Percentiles rank a stretch among this genome's conserved stretches.
These are phyloP conservation scores for Desmodesmus armatus DNA, from an alignment of 139 green algal genomes.

Conservation along the genomic window DNA sequence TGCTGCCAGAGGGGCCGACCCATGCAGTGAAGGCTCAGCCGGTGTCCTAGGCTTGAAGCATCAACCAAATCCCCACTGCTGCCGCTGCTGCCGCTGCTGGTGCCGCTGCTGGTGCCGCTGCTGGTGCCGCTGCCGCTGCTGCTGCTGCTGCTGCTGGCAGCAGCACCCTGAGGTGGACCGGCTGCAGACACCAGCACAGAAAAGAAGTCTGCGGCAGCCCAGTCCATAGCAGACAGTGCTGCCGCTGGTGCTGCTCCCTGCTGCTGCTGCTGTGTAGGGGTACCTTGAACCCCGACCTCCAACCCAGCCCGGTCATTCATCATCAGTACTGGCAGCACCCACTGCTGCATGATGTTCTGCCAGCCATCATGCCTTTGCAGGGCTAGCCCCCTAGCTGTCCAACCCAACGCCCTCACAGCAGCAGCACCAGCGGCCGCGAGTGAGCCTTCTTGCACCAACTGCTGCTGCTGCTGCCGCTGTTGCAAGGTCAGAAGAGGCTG, in stretches of 20 bases:
- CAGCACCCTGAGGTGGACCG: background rate
- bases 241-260: background rate
- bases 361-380: conserved; percentile 40
- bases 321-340: conserved; percentile 13
- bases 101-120: background rate
- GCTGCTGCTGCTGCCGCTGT: conserved; percentile 36
- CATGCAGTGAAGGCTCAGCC: background rate
- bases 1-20: conserved; percentile 41
- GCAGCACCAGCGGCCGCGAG: background rate
- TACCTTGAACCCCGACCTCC: too few species aligned
- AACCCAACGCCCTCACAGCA: background rate
- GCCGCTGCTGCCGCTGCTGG: conserved; percentile 6
- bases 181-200: conserved; percentile 13
- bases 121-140: background rate
- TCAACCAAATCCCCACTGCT: background rate
- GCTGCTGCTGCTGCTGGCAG: conserved; percentile 16
- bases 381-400: conserved; percentile 18
- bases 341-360: conserved; percentile 8
- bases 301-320: too few species aligned
- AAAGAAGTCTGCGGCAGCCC: conserved; percentile 30
- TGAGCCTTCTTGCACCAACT: too few species aligned
- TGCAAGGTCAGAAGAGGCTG: too few species aligned
- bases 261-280: conserved; percentile 5
- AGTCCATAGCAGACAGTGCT: too few species aligned
- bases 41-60: conserved; percentile 5